A percentile compares a stretch with the other conserved stretches of the same genome.
Conservation (phyloP, 1,139 yeast species). For the Taphrina betulina region DNA sequence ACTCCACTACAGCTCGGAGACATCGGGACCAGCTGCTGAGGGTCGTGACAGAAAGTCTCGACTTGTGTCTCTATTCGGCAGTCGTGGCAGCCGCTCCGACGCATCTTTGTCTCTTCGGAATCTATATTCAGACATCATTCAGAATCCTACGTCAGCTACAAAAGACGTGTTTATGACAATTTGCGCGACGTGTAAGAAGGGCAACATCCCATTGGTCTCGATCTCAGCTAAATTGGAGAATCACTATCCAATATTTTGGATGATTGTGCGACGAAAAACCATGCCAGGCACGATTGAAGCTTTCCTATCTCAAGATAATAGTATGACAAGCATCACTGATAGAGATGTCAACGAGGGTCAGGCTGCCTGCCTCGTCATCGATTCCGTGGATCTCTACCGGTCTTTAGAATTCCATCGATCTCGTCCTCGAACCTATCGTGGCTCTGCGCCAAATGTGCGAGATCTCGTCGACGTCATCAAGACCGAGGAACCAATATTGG, state of each 20-base stretch:
- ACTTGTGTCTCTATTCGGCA: background rate
- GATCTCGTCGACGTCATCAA: constrained; percentile 8
- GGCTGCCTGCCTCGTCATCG: constrained; percentile 18
- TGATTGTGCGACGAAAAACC: constrained; percentile 4
- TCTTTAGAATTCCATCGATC: too few relatives aligned
- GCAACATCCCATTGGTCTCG: background rate
- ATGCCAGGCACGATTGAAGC: constrained; percentile 20
- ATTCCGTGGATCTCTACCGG: constrained; percentile 1
- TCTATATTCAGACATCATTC: constrained; percentile 12
- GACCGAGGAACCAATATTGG: constrained; percentile 18
- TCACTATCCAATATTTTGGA: constrained; percentile 22
- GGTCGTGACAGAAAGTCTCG: too few relatives aligned
- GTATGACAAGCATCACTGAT: background rate
- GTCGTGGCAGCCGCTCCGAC: constrained; percentile 1
- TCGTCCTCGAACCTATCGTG: too few relatives aligned
- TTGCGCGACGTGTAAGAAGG: constrained; percentile 9
- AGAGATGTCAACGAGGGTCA: constrained; percentile 2
- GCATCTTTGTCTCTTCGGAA: constrained; percentile 6
- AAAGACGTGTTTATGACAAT: constrained; percentile 8
- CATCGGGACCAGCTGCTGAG: too few relatives aligned
- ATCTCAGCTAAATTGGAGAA: background rate
- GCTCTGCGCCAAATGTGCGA: too few relatives aligned
- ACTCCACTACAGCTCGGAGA: too few relatives aligned
- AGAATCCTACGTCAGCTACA: constrained; percentile 1
- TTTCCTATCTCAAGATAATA: constrained; percentile 1